phyloP scores from a whole-genome alignment of 768 basidiomycete genomes.

The Suillus weaverae region DNA sequence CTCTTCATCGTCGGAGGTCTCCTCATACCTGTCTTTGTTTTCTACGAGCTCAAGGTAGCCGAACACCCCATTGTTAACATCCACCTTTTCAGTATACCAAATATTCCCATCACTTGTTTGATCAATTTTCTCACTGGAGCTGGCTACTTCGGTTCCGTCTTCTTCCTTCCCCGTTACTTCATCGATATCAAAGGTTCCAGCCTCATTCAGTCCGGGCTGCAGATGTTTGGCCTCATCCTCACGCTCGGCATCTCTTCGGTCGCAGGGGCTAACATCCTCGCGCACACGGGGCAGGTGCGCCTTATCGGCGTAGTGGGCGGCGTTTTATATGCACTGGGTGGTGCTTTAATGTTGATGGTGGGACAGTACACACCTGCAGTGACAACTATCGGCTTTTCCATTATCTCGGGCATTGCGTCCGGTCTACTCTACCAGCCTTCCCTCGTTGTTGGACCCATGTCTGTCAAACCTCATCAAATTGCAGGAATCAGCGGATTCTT shows the following conservation, averaged over 20 bases:
- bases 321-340: constrained; percentile 33
- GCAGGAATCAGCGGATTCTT: constrained; percentile 38
- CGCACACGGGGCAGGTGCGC: constrained; percentile 32
- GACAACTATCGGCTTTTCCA: constrained; percentile 31
- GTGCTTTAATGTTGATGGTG: constrained; percentile 34
- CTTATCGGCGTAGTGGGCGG: constrained; percentile 32
- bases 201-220: constrained; percentile 33
- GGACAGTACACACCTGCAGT: constrained; percentile 29
- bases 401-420: constrained; percentile 32
- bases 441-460: constrained; percentile 37
- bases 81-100: constrained; percentile 32
- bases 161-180: constrained; percentile 40
- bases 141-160: constrained; percentile 37
- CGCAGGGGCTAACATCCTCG: constrained; percentile 34
- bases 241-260: constrained; percentile 35
- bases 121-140: constrained; percentile 40
- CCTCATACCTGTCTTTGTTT: constrained; percentile 36
- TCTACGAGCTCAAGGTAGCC: constrained; percentile 34
- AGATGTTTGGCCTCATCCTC: constrained; percentile 37
- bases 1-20: constrained; percentile 30
- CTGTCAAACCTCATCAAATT: constrained; percentile 33
- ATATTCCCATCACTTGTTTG: constrained; percentile 36
- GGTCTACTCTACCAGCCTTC: constrained; percentile 36
- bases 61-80: constrained; percentile 36
- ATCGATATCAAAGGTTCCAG: constrained; percentile 37